These are phyloP conservation scores for Fennellomyces sp. DNA, from an alignment of 371 early-diverging fungal species.

Conservation along the genomic window DNA sequence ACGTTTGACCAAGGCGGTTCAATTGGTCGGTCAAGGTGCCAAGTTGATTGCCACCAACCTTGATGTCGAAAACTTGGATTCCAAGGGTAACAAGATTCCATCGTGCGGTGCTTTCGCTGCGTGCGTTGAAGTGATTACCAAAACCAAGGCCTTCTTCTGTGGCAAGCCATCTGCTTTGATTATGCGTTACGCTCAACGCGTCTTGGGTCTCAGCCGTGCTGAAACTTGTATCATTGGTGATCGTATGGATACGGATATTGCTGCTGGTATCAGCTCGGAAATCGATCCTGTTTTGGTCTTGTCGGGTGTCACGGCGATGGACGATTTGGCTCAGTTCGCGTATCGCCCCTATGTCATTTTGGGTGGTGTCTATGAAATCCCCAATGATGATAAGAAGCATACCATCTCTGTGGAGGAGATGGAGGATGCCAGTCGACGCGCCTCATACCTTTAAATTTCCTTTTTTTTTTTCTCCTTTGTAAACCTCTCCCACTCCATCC, in stretches of 20 bases:
- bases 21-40: constrained; percentile 58
- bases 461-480: neutral
- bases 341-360: constrained; percentile 65
- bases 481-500: neutral
- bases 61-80: constrained; percentile 63
- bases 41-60: constrained; percentile 73
- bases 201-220: constrained; percentile 55
- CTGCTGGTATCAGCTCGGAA: constrained; percentile 60
- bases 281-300: constrained; percentile 69
- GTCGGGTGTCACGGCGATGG: constrained; percentile 60
- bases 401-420: constrained; percentile 39
- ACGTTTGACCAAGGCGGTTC: constrained; percentile 63
- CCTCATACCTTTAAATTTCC: neutral
- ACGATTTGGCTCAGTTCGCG: constrained; percentile 53
- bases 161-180: constrained; percentile 71
- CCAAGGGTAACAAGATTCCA: constrained; percentile 58
- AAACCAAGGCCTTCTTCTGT: constrained; percentile 71
- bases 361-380: constrained; percentile 67
- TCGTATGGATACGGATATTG: constrained; percentile 72
- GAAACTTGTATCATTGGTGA: constrained; percentile 74
- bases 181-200: constrained; percentile 67
- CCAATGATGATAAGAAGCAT: constrained; percentile 42
- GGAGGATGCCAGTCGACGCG: constrained; percentile 50
- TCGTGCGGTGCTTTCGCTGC: constrained; percentile 66
- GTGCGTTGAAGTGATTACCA: constrained; percentile 62